A percentile compares a stretch with the other conserved stretches of the same genome.
Evolutionary conservation across 345 rosid species (phyloP).

Genomic region (Bruguiera sexangula): DNA sequence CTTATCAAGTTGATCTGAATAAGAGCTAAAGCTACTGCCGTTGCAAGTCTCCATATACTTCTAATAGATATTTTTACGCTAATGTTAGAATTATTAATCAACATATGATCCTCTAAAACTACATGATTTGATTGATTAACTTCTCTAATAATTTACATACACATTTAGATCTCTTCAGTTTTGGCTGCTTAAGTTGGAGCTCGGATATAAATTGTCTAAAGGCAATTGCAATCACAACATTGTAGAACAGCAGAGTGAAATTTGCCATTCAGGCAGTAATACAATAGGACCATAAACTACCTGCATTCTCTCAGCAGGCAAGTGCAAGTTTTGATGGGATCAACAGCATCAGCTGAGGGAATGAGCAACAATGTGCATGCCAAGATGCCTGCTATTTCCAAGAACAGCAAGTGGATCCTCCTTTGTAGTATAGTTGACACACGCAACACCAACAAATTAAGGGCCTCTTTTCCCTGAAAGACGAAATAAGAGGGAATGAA

Average conservation of each 20-base stretch:
- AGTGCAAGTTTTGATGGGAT: constrained; percentile 89
- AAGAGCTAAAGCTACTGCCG: no score
- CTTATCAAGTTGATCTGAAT: not conserved
- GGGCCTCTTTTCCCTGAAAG: constrained; percentile 32
- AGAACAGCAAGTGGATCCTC: constrained; percentile 34
- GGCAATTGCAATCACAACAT: not conserved
- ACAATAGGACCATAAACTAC: constrained; percentile 26
- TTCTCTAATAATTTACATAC: no score
- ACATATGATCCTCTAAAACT: no score
- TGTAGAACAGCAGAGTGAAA: not conserved
- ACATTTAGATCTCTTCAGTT: no score
- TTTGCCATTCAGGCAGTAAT: not conserved
- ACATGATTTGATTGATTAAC: no score
- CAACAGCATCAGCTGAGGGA: constrained; percentile 88
- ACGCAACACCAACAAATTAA: constrained; percentile 35
- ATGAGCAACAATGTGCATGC: constrained; percentile 58
- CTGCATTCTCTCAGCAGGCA: constrained; percentile 92
- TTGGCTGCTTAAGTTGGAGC: no score
- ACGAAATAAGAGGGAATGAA: not conserved
- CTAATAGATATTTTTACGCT: no score
- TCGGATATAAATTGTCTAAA: no score
- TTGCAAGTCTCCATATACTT: no score
- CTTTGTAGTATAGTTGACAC: constrained; percentile 34
- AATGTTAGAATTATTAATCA: no score
- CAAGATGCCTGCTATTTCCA: constrained; percentile 51